Base-by-base conservation (phyloP, 441 rosid genomes). In the Cnidoscolus chayamansa region DNA sequence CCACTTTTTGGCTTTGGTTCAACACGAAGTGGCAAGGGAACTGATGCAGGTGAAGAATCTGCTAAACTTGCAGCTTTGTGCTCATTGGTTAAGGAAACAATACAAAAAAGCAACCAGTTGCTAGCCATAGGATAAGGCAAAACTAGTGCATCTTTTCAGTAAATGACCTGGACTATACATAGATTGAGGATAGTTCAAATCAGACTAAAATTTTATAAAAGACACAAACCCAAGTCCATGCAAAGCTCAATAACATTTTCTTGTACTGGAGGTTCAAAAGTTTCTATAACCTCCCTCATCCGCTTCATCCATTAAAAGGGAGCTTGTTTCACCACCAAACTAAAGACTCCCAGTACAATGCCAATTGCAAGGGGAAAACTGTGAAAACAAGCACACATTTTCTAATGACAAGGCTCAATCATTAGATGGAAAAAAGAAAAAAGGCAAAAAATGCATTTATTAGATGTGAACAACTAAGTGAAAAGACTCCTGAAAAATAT, bases 1-100 rank as follows among this genome's bases (percentile, higher is more conserved):
- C 98, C 97, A 69, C 98, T 90, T 86, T 88, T 94, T 55, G 96
- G 88, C 81, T 94, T 94, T 63, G 98, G 97, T 73, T 94, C 99
- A 47, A 92, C 96, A 49, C 97, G 97, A 59, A 92, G 93, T 11
- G 97, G 67, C 79, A 92, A 79, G 19, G 94, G 96, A 81, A 89
- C 81, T 25, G 93, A 71, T 74, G 93, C 90, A 30, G 94, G 91
- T 50, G 97, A 80, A 13, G 97, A 87, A 88, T 94, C 98, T 12
- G 90, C 98, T 79, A 88, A 79, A 67, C 81, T 92, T 65, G 98
- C 98, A 80, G 98, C 99, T 87, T 87, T 90, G 96, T 94, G 51
- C 74, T 67, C 61, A 32, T 68, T 77, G 74, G 86, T 92, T 77
- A 92, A 86, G 96, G 85, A 76, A 65, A 20, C 53, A 45, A 51